Evolutionary conservation across 176 grass and related monocot species (phyloP), one percentile per base, ranked within the genome.

Genomic region (Bolboschoenus planiculmis): DNA sequence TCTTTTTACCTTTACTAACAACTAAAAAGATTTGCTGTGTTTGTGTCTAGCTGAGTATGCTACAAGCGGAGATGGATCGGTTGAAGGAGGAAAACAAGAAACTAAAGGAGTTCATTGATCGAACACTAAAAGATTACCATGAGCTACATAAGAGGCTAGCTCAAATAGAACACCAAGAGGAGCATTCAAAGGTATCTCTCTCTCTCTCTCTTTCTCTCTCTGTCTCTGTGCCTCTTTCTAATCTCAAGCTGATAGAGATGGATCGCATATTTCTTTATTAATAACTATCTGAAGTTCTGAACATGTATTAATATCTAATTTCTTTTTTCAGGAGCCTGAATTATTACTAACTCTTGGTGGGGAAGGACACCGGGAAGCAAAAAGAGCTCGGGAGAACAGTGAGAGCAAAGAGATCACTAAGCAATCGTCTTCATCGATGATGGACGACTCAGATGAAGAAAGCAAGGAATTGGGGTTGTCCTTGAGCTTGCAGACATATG

Each of bases 51-150:
- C 57, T 95, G 61, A 82, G 84, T 82, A 51, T 58, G 82, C 84
- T 95, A 79, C 92, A 99, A 84, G 84, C 83, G 26, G 87, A 93
- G 87, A 90, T 99, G 89, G 89, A 91, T 86, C 90, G 85, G 44
- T 87, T 99, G 87, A 93, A 91, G 87, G 89, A 94, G 76, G 96
- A 99, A 82, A 99, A 99, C 86, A 54, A 37, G 86, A 56, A 87
- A 46, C 89, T 95, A 75, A 85, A 74, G 77, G 85, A 72, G 82
- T 80, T 74, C 16, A 85, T 95, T 55, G 92, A 95, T 80, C 74
- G 23, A 36, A 87, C 89, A 21, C 10, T 95, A 65, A 91, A 78
- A 18, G 91, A 95, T 55, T 99, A 93, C 64, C 27, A 90, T 40
- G 87, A 99, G 46, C 72, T 99, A 67, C 82, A 90, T 55, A 91